Percentiles rank a stretch among this genome's conserved stretches.
Conservation (phyloP, 164 flowering plant species). For the Sextonia rubra region DNA sequence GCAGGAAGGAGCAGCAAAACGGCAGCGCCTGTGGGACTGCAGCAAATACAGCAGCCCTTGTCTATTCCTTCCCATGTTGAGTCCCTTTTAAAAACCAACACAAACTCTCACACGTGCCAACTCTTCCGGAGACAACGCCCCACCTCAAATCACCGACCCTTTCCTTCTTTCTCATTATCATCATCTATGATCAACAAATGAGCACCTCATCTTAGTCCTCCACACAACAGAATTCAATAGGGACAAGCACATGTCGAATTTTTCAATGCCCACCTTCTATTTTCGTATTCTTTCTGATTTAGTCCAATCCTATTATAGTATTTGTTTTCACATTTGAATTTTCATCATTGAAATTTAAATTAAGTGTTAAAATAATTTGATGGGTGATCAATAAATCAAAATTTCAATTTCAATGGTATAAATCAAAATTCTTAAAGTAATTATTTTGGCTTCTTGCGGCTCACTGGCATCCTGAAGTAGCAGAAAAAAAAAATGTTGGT, state of each 20-base stretch:
- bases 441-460: no score
- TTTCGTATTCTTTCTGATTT: neutral
- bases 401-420: no score
- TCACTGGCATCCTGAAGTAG: no score
- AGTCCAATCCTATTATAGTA: no score
- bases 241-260: neutral
- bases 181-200: neutral
- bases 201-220: neutral
- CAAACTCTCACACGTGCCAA: neutral
- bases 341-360: no score
- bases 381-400: no score
- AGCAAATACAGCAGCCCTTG: conserved; percentile 9
- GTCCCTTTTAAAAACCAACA: conserved; percentile 6
- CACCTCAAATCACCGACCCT: neutral
- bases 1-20: neutral
- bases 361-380: no score
- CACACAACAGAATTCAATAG: neutral
- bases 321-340: no score
- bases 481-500: no score
- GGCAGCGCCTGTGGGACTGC: conserved; percentile 4
- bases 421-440: no score
- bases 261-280: neutral
- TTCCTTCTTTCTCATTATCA: neutral
- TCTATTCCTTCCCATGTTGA: conserved; percentile 7
- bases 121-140: neutral